Conservation (phyloP, 2,329 filamentous ascomycete species). For the Trichoderma sp. region DNA sequence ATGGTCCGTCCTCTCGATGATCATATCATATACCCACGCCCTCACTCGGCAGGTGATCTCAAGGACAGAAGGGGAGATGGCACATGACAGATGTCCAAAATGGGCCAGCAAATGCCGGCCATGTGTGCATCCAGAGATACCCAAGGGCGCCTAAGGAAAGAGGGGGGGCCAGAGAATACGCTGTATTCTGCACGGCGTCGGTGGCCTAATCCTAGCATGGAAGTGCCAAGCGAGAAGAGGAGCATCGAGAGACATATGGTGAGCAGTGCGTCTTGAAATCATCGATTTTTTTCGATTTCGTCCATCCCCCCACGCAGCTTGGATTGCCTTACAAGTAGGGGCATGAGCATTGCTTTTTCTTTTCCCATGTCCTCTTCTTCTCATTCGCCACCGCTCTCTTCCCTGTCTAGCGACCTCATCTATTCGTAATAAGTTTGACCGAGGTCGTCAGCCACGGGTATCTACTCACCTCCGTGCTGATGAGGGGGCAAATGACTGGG, state of each 20-base stretch:
- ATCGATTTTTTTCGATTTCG: neutral
- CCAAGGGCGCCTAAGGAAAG: neutral
- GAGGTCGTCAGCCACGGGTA: neutral
- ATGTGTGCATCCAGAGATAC: neutral
- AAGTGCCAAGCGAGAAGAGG: constrained; percentile 20
- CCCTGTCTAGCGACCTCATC: neutral
- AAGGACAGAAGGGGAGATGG: neutral
- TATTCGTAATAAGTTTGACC: neutral
- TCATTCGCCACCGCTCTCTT: neutral
- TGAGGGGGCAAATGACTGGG: neutral
- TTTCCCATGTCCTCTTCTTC: neutral
- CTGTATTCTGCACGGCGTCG: constrained; percentile 3
- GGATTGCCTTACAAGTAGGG: neutral
- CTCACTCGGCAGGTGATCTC: neutral
- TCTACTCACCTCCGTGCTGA: neutral
- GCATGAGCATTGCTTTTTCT: neutral
- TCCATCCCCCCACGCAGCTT: neutral
- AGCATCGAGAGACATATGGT: neutral
- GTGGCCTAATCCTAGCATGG: constrained; percentile 6
- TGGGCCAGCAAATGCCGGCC: neutral
- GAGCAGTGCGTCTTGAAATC: constrained; percentile 5
- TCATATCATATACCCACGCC: neutral
- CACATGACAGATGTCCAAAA: neutral
- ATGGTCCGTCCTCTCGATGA: constrained; percentile 1
- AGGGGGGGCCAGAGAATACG: neutral